Evolutionary conservation across 192 early-diverging fungal genomes (phyloP), one percentile per base, ranked within the genome.

Genomic region (Radiomyces spectabilis): DNA sequence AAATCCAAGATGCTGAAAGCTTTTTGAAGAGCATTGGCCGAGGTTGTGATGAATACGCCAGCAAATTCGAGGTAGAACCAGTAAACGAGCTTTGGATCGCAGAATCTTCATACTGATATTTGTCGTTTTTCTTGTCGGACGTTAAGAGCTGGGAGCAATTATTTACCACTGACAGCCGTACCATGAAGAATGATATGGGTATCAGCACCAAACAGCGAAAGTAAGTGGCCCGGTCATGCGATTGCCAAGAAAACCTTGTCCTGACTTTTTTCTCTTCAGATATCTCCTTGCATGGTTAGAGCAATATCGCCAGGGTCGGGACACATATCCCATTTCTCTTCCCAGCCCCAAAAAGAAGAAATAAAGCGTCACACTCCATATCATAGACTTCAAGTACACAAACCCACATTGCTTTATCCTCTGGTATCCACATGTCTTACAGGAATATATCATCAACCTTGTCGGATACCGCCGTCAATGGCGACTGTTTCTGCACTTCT

Each of bases 161-260:
- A 44, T 87, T 87, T 50, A 71, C 64, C 15, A 72, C 71, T 31
- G 49, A 65, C 30, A 62, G 76, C 9, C 18, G 21, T 3, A 69
- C 57, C 29, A 79, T 87, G 85, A 83, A 78, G 61, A 37, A 32
- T 7, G 69, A 75, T 16, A 48, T 85, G 76, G 75, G 70, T 0
- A 70, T 87, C 7, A 57, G 71, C 0, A 71, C 76, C 41, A 80
- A 79, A 63, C 75, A 83, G 53, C 75, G 82, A 63, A 83, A 78
- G 63, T 87, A 57, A 34, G 55, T 45, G 26, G 24, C 12, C 4
- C 12, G 37, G 10, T 13, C 18, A 22, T n/a, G 6, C 26, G 12
- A 40, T 47, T 41, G 8, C 37, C 4, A 24, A 18, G 25, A 18
- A 27, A 12, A 27, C 19, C 22, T 41, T 8, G 18, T 9, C 8